phyloP scores from a whole-genome alignment of 1,284 basidiomycete species.

The Trichosporon sp. region DNA sequence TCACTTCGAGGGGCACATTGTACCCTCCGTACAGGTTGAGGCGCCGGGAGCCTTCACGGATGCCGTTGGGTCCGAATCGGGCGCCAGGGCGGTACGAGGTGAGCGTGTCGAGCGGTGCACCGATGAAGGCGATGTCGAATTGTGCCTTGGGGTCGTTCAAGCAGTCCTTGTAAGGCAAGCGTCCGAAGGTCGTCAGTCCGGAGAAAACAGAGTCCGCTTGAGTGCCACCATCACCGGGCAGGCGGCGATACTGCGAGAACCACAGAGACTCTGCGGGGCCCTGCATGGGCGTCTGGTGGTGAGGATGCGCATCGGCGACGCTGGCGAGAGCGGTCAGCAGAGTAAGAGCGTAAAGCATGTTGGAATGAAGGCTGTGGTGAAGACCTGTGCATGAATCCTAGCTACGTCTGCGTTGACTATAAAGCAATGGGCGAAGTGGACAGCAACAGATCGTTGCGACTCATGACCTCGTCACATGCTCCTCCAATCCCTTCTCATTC shows the following conservation, averaged over 20 bases:
- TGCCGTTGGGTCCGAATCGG: slow-evolving; percentile 73
- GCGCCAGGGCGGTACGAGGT: slow-evolving; percentile 52
- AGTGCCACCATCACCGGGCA: slow-evolving; percentile 7
- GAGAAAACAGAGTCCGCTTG: slow-evolving; percentile 25
- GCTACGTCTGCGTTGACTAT: no score
- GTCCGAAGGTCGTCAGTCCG: slow-evolving; percentile 42
- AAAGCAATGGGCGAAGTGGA: no score
- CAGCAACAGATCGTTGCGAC: no score
- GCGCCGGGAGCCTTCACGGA: slow-evolving; percentile 51
- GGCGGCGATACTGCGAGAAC: slow-evolving; percentile 1
- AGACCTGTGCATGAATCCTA: background rate
- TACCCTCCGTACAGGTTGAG: slow-evolving; percentile 25
- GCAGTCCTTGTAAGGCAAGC: slow-evolving; percentile 37
- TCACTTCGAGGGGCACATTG: slow-evolving; percentile 34
- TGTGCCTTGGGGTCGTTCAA: slow-evolving; percentile 41
- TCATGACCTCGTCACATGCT: no score
- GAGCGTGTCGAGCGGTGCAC: slow-evolving; percentile 66
- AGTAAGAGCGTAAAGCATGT: background rate
- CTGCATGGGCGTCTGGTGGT: slow-evolving; percentile 4
- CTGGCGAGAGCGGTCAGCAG: background rate
- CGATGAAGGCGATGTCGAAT: slow-evolving; percentile 54
- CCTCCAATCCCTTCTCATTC: no score
- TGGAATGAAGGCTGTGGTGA: background rate
- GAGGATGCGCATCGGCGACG: background rate
- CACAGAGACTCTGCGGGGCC: slow-evolving; percentile 5